Conservation (phyloP, 179 eudicot species). For the Sideroxylon spinosum region DNA sequence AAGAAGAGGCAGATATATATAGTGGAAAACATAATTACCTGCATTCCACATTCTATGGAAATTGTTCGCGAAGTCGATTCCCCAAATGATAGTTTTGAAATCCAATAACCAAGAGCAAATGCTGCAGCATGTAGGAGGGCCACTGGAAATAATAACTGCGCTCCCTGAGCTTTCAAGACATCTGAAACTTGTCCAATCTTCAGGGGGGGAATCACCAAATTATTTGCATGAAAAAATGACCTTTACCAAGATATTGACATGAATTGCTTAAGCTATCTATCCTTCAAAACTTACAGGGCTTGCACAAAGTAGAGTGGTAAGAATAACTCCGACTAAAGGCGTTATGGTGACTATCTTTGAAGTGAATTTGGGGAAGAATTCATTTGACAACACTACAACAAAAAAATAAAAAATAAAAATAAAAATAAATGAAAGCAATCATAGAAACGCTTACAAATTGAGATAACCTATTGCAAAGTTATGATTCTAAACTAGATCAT, state of each 20-base stretch:
- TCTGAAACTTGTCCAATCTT: slow-evolving; percentile 97
- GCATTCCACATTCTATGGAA: slow-evolving; percentile 99
- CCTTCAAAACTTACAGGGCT: slow-evolving; percentile 71
- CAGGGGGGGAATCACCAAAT: not conserved
- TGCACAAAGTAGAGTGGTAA: slow-evolving; percentile 95
- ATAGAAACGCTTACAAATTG: not conserved
- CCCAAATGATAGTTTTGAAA: slow-evolving; percentile 80
- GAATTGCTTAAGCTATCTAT: slow-evolving; percentile 4
- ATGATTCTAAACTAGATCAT: not conserved
- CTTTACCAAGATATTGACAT: not conserved
- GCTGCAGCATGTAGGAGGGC: slow-evolving; percentile 87
- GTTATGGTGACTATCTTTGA: slow-evolving; percentile 76
- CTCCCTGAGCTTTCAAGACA: slow-evolving; percentile 86
- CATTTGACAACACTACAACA: slow-evolving; percentile 66
- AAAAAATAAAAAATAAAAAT: too few relatives aligned
- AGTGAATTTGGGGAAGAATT: slow-evolving; percentile 92
- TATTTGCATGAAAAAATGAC: not conserved
- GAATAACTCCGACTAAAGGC: slow-evolving; percentile 87
- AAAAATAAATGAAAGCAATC: not conserved
- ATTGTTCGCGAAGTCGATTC: slow-evolving; percentile 98
- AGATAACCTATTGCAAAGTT: not conserved
- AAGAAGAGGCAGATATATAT: not conserved
- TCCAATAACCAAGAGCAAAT: slow-evolving; percentile 71
- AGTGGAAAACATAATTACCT: slow-evolving; percentile 42
- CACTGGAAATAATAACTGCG: slow-evolving; percentile 79